phyloP scores from a whole-genome alignment of 306 rosid genomes.

The Quercus robur region DNA sequence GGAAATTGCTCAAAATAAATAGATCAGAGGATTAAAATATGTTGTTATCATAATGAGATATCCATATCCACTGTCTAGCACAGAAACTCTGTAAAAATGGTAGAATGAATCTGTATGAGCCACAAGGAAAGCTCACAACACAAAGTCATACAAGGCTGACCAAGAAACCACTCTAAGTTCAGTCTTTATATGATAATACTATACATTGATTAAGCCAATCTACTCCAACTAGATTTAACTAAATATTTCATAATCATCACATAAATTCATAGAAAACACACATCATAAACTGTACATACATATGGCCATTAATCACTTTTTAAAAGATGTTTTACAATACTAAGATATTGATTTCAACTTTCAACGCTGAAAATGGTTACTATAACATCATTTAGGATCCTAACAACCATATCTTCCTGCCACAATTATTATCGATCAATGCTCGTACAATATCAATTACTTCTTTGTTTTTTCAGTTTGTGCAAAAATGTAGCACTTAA shows the following conservation, averaged over 20 bases:
- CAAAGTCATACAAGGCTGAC: not conserved
- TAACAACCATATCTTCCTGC: not conserved
- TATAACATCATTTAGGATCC: not conserved
- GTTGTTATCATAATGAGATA: too few species aligned
- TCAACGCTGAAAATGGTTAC: not conserved
- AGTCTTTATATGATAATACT: not conserved
- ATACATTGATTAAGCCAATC: not conserved
- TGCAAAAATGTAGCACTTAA: not conserved
- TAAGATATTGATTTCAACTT: not conserved
- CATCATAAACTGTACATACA: not conserved
- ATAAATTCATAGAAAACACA: not conserved
- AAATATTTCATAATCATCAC: not conserved
- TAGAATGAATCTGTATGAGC: not conserved
- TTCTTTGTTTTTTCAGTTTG: not conserved
- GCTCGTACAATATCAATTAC: not conserved
- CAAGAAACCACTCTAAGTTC: not conserved
- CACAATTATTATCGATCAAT: not conserved
- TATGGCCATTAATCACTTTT: not conserved
- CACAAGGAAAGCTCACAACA: not conserved
- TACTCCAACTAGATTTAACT: not conserved
- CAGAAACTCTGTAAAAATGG: too few species aligned
- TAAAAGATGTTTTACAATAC: not conserved
- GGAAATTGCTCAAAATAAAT: not conserved
- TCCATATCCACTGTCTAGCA: too few species aligned
- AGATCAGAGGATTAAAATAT: not conserved